Evolutionary conservation across 2,329 filamentous ascomycete species (phyloP).

Genomic region (Cordyceps sp.): DNA sequence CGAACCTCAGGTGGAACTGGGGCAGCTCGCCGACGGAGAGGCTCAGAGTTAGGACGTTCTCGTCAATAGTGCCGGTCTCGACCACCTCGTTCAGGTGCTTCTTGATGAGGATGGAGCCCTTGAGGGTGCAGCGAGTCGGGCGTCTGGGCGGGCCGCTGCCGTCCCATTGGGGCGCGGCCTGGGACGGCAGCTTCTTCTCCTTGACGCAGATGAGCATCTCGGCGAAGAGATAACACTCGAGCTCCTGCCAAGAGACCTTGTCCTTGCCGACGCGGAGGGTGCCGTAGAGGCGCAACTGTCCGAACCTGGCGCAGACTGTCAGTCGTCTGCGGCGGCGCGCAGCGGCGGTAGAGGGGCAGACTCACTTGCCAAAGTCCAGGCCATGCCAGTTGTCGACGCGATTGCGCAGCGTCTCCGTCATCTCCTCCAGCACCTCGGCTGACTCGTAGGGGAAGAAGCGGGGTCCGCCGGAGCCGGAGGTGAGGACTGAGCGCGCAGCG

Average conservation of each 20-base stretch:
- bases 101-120: slow-evolving; percentile 95
- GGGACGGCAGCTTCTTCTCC: slow-evolving; percentile 60
- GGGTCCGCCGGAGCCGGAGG: slow-evolving; percentile 32
- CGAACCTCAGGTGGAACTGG: slow-evolving; percentile 84
- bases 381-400: slow-evolving; percentile 99
- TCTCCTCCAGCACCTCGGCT: slow-evolving; percentile 60
- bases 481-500: slow-evolving; percentile 41
- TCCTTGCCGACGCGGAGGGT: slow-evolving; percentile 91
- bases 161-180: slow-evolving; percentile 46
- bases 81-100: slow-evolving; percentile 84
- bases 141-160: slow-evolving; percentile 42
- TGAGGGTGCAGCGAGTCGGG: slow-evolving; percentile 67
- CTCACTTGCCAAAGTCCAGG: slow-evolving; percentile 68
- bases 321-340: not conserved
- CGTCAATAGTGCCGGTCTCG: slow-evolving; percentile 55
- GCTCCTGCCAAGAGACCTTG: slow-evolving; percentile 88
- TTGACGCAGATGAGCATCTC: slow-evolving; percentile 99
- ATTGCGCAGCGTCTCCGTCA: slow-evolving; percentile 67
- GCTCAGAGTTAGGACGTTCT: slow-evolving; percentile 73
- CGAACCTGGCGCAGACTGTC: slow-evolving; percentile 43
- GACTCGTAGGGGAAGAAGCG: slow-evolving; percentile 59
- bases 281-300: slow-evolving; percentile 77
- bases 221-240: slow-evolving; percentile 91
- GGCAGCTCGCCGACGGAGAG: slow-evolving; percentile 85
- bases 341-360: not conserved